Evolutionary conservation across 2,329 filamentous ascomycete species (phyloP), one percentile per base, ranked within the genome.

Genomic region (Dothidotthia symphoricarpi): DNA sequence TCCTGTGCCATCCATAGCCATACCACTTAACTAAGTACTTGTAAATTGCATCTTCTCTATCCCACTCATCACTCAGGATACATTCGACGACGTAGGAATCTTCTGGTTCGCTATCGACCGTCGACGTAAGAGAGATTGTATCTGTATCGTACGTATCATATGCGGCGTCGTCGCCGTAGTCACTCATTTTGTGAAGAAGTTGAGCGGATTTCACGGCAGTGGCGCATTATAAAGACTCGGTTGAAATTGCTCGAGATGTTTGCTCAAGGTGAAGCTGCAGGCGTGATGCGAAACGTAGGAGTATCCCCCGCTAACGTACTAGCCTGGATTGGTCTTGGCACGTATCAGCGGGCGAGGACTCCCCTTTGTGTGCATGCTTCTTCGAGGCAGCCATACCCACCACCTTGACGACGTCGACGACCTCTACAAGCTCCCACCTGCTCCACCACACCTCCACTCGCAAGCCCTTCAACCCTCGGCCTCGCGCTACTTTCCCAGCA

Each of bases 11-110:
- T 1, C 72, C 68, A 53, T 83, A 89, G 2, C 69, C 74, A 16
- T 71, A 68, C 85, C 84, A 88, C 42, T 78, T 74, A 15, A 86
- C 75, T 1, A 88, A 72, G 55, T 80, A 88, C 16, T 68, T 38
- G 51, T 64, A 37, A 3, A 10, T 22, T 64, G 9, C 59, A 7
- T 61, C 43, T 1, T 49, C 64, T 51, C 82, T 73, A 1, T 71
- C 70, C 13, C 80, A 60, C 24, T 66, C 64, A 28, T 61, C 53
- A 1, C 54, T 49, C 5, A 63, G 27, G 32, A 65, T 55, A 9
- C 43, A 37, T 13, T 64, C 51, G 4, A 53, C 48, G 3, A 36
- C 28, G 27, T 52, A 64, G 3, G 34, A 33, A 1, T 16, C 36
- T 3, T 49, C 41, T 2, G 27, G 16, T 3, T 36, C 34, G 24